A percentile compares a stretch with the other conserved stretches of the same genome.
phyloP scores from a whole-genome alignment of 1,284 basidiomycete genomes.

The Vanrija sp. region DNA sequence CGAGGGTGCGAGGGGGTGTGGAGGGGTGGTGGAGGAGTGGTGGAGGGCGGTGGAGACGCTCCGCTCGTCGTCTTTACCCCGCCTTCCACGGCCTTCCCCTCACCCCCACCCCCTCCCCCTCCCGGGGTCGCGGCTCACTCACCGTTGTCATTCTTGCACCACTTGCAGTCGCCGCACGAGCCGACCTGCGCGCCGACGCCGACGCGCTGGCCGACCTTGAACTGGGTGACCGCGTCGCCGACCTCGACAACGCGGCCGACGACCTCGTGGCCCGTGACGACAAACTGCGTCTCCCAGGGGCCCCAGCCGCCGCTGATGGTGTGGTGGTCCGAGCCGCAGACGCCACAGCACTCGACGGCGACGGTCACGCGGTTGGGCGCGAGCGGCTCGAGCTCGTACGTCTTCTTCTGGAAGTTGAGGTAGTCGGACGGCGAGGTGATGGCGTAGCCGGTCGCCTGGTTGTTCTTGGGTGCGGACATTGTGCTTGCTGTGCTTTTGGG shows the following conservation, averaged over 20 bases:
- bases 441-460: slow-evolving; percentile 36
- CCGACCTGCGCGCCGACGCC: slow-evolving; percentile 53
- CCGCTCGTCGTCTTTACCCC: not conserved
- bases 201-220: slow-evolving; percentile 52
- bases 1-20: not conserved
- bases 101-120: not conserved
- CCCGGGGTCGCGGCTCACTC: slow-evolving; percentile 10
- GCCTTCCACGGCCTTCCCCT: not conserved
- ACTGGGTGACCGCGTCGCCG: slow-evolving; percentile 47
- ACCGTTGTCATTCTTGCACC: slow-evolving; percentile 48
- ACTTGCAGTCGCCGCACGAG: slow-evolving; percentile 45
- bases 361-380: slow-evolving; percentile 64
- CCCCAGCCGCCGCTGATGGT: slow-evolving; percentile 50
- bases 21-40: not conserved
- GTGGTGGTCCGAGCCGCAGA: slow-evolving; percentile 47
- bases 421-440: slow-evolving; percentile 44
- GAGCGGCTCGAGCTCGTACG: slow-evolving; percentile 63
- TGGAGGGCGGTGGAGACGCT: not conserved
- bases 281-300: slow-evolving; percentile 40
- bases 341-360: slow-evolving; percentile 63
- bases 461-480: slow-evolving; percentile 8
- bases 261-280: slow-evolving; percentile 53
- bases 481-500: not conserved
- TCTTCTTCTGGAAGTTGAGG: slow-evolving; percentile 55
- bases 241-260: slow-evolving; percentile 51